These are phyloP conservation scores for Prunus salicina DNA, from an alignment of 306 rosid species.

Conservation along the genomic window DNA sequence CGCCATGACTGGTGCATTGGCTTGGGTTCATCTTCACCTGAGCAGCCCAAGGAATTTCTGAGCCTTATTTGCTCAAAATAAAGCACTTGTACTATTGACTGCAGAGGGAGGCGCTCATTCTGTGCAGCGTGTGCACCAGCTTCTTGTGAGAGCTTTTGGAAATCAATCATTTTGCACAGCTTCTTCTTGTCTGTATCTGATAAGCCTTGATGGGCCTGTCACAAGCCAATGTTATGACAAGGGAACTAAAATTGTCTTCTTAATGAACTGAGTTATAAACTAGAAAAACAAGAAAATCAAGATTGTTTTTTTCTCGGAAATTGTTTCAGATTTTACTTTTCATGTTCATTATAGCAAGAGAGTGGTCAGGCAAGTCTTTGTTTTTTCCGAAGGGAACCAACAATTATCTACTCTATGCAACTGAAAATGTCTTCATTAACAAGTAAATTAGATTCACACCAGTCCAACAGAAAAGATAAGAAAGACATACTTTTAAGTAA, in stretches of 20 bases:
- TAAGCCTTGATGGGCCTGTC: constrained; percentile 91
- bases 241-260: too few relatives aligned
- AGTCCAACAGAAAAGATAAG: not conserved
- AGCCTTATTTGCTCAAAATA: constrained; percentile 94
- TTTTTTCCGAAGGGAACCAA: not conserved
- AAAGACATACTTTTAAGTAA: constrained; percentile 71
- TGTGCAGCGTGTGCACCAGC: constrained; percentile 99
- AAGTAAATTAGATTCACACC: not conserved
- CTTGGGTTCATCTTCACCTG: constrained; percentile 84
- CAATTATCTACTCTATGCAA: not conserved
- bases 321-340: too few relatives aligned
- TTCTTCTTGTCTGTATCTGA: constrained; percentile 78
- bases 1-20: constrained; percentile 95
- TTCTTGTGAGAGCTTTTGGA: constrained; percentile 93
- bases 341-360: too few relatives aligned
- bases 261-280: not conserved
- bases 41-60: constrained; percentile 60
- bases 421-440: not conserved
- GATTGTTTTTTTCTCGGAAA: too few relatives aligned
- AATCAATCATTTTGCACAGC: constrained; percentile 81
- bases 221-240: not conserved
- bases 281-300: not conserved
- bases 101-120: constrained; percentile 95
- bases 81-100: constrained; percentile 91
- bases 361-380: too few relatives aligned